A percentile compares a stretch with the other conserved stretches of the same genome.
phyloP scores from a whole-genome alignment of 2,329 filamentous ascomycete species.

The Arthroderma sp. region DNA sequence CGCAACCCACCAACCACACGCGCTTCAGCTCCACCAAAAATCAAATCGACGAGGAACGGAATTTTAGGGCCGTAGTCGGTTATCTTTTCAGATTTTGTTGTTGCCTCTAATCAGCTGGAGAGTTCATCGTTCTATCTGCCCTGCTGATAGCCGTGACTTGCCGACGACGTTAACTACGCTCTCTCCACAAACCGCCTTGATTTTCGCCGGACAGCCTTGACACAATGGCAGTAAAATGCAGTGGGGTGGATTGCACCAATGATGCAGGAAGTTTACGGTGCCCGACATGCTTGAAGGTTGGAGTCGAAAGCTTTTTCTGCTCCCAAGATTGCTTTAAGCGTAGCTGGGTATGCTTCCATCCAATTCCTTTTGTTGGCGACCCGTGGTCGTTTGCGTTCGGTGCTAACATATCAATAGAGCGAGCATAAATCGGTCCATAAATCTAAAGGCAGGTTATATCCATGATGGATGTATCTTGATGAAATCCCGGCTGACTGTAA shows the following conservation, averaged over 20 bases:
- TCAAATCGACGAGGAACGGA: too few relatives aligned
- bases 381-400: background rate
- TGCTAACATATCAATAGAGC: slow-evolving; percentile 37
- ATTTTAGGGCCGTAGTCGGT: too few relatives aligned
- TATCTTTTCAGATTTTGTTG: too few relatives aligned
- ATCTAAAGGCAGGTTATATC: slow-evolving; percentile 49
- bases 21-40: too few relatives aligned
- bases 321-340: slow-evolving; percentile 98
- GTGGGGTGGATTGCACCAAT: slow-evolving; percentile 72
- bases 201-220: too few relatives aligned
- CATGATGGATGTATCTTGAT: slow-evolving; percentile 31
- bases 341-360: slow-evolving; percentile 64
- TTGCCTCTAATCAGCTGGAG: too few relatives aligned
- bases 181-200: too few relatives aligned
- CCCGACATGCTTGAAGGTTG: slow-evolving; percentile 84
- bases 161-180: too few relatives aligned
- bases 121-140: too few relatives aligned
- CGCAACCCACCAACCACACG: too few relatives aligned
- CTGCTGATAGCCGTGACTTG: too few relatives aligned
- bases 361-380: too few relatives aligned
- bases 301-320: slow-evolving; percentile 89
- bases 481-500: background rate
- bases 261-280: slow-evolving; percentile 79
- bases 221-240: slow-evolving; percentile 38
- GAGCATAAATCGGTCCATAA: slow-evolving; percentile 79